These are phyloP conservation scores for Trametes versicolor DNA, from an alignment of 1,284 basidiomycete species.

Conservation along the genomic window DNA sequence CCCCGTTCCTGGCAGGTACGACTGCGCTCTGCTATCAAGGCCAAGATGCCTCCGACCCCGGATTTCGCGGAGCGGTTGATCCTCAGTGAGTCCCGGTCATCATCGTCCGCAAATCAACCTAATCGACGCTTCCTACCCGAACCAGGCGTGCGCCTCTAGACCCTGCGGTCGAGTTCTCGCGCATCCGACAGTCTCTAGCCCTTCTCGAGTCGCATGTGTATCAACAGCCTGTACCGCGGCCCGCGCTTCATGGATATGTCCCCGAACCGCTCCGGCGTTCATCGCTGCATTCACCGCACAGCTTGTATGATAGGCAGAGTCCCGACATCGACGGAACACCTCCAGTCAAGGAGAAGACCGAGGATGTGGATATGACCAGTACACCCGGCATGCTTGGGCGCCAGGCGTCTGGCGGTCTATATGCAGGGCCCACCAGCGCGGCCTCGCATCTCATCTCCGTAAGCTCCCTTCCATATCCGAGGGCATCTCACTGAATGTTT, in stretches of 20 bases:
- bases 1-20: slow-evolving; percentile 59
- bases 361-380: slow-evolving; percentile 31
- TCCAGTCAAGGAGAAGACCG: slow-evolving; percentile 50
- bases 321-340: slow-evolving; percentile 25
- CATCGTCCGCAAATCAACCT: slow-evolving; percentile 24
- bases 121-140: slow-evolving; percentile 26
- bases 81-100: slow-evolving; percentile 42
- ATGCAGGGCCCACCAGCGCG: slow-evolving; percentile 77
- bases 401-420: slow-evolving; percentile 71
- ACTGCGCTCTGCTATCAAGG: slow-evolving; percentile 78
- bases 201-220: slow-evolving; percentile 75
- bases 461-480: slow-evolving; percentile 34
- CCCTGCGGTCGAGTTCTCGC: slow-evolving; percentile 75
- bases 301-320: slow-evolving; percentile 25
- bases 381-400: slow-evolving; percentile 74
- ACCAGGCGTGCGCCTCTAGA: slow-evolving; percentile 64
- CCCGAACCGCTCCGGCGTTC: slow-evolving; percentile 20
- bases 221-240: slow-evolving; percentile 41
- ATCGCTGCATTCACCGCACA: slow-evolving; percentile 19
- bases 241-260: slow-evolving; percentile 16
- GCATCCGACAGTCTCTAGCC: slow-evolving; percentile 76
- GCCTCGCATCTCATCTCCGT: slow-evolving; percentile 74
- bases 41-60: slow-evolving; percentile 39
- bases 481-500: neutral
- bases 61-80: slow-evolving; percentile 60